Conservation (phyloP, 257 asterid genomes). For the Salvia miltiorrhiza region DNA sequence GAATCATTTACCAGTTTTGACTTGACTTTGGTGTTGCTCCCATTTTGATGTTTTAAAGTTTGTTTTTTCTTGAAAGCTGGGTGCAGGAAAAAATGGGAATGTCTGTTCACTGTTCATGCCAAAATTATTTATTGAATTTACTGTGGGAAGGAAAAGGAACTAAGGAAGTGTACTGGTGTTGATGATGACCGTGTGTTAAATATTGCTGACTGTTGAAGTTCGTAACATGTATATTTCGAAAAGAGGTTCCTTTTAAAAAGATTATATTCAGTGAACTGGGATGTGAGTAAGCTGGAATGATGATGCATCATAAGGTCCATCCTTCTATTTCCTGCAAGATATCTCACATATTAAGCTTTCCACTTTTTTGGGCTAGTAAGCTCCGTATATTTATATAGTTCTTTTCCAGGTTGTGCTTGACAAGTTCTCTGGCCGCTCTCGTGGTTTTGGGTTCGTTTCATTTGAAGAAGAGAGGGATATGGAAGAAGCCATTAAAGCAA, state of each 20-base stretch:
- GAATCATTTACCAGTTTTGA: slow-evolving; percentile 16
- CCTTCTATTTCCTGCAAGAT: slow-evolving; percentile 27
- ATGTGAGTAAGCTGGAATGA: slow-evolving; percentile 27
- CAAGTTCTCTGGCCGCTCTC: slow-evolving; percentile 79
- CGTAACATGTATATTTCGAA: slow-evolving; percentile 23
- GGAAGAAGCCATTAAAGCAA: slow-evolving; percentile 92
- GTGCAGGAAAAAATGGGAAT: slow-evolving; percentile 29
- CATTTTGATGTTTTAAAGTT: neutral
- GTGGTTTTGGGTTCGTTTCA: slow-evolving; percentile 93
- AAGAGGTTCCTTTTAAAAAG: slow-evolving; percentile 31
- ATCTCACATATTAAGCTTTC: slow-evolving; percentile 4
- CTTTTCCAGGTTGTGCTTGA: slow-evolving; percentile 66
- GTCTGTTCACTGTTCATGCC: slow-evolving; percentile 27
- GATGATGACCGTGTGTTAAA: slow-evolving; percentile 32
- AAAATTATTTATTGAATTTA: slow-evolving; percentile 29
- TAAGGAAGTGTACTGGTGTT: slow-evolving; percentile 23
- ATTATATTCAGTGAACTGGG: slow-evolving; percentile 29
- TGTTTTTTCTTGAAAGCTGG: slow-evolving; percentile 26
- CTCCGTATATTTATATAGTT: neutral
- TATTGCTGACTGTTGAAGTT: slow-evolving; percentile 28
- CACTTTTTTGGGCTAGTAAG: neutral
- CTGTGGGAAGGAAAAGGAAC: slow-evolving; percentile 22
- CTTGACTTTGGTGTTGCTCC: slow-evolving; percentile 14
- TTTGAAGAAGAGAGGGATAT: slow-evolving; percentile 78
- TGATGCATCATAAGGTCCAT: slow-evolving; percentile 28